Base-by-base conservation (phyloP, 2,329 filamentous ascomycete species). In the Trichophyton verrucosum region DNA sequence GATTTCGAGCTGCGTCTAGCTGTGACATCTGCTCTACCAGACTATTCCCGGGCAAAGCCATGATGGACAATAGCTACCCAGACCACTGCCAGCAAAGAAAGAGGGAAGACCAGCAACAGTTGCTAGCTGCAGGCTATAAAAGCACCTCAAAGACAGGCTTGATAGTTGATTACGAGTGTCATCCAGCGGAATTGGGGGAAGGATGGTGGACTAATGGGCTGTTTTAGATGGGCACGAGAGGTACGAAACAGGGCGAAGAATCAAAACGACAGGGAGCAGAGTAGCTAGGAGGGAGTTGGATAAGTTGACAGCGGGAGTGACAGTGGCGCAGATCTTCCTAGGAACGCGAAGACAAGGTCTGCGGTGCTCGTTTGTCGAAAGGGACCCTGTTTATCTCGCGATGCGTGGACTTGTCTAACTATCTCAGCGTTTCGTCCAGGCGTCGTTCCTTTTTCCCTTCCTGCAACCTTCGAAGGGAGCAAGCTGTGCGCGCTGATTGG, bases 1-100 rank as follows among this genome's bases (percentile, higher is more conserved):
- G 86, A 72, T 89, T 89, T 70, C 94, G 89, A 65, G 94, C 94
- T 68, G 88, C 86, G 73, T 95, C 86, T 67, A 99, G 86, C 79
- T 96, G 91, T 68, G 84, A 83, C 69, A 97, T 83, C 75, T 92
- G 89, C 70, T 91, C 86, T 70, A 82, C 79, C 63, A 90, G 81
- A 36, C 83, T 82, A 60, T 83, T 78, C 62, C 75, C 61, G 22
- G 64, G 59, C 27, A 59, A 30, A 47, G 61, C 51, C 60, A 64
- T 62, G 44, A 42, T 61, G 42, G 47, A 38, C 38, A 20, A 42
- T 13, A 57, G 30, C 27, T 57, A 57, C 55, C 22, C 55, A 40
- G 30, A 42, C n/a, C 15, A 17, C 15, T 8, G 17, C 33, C 33
- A 38, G 33, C 9, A 17, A 57, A 22, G 30, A 8, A 24, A 15